A percentile compares a stretch with the other conserved stretches of the same genome.
phyloP scores from a whole-genome alignment of 1,284 basidiomycete species.

The Cystobasidium sp. region DNA sequence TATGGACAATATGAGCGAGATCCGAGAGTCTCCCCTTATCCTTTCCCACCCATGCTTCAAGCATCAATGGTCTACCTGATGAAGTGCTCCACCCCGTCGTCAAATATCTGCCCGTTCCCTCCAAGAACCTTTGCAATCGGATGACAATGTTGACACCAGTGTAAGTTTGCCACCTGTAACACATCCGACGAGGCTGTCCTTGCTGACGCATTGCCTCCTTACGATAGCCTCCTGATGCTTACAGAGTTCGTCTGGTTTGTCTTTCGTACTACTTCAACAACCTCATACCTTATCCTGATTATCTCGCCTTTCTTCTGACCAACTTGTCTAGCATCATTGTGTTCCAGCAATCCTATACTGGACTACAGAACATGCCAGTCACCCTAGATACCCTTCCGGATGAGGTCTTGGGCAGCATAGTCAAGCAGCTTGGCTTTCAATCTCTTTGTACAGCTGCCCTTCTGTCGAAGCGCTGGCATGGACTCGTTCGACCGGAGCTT shows the following conservation, averaged over 20 bases:
- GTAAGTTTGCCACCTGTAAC: not conserved
- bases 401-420: not conserved
- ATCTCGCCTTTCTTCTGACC: not conserved
- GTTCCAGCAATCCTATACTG: not conserved
- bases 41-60: no score
- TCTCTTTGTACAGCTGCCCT: not conserved
- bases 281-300: not conserved
- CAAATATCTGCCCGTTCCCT: not conserved
- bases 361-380: not conserved
- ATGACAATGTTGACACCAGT: not conserved
- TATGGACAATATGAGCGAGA: no score
- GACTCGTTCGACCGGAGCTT: not conserved
- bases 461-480: not conserved
- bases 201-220: not conserved
- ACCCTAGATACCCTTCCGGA: constrained; percentile 6
- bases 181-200: not conserved
- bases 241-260: not conserved
- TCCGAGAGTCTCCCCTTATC: no score
- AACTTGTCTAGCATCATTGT: not conserved
- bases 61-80: no score
- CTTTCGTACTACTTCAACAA: not conserved
- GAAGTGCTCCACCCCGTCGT: no score
- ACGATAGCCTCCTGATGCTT: not conserved
- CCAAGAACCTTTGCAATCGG: not conserved
- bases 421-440: not conserved